These are phyloP conservation scores for Pochonia chlamydosporia DNA, from an alignment of 2,329 filamentous ascomycete genomes.

Conservation along the genomic window DNA sequence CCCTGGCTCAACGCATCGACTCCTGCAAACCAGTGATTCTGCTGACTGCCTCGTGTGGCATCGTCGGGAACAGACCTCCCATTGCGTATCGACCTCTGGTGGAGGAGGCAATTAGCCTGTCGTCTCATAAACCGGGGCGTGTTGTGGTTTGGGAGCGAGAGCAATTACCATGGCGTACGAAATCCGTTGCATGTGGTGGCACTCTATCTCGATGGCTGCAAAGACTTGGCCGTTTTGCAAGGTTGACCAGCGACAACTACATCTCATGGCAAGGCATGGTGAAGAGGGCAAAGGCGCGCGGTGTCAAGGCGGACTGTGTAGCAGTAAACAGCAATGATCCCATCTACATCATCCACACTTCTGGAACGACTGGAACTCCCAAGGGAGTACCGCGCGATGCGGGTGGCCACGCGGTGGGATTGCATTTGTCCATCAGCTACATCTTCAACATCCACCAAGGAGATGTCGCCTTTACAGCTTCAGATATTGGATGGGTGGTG, in stretches of 20 bases:
- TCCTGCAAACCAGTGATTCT: conserved; percentile 69
- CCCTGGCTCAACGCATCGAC: conserved; percentile 84
- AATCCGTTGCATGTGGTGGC: too few relatives aligned
- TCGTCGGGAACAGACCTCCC: conserved; percentile 78
- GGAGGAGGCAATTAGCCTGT: conserved; percentile 62
- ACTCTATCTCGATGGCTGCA: too few relatives aligned
- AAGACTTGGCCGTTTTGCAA: too few relatives aligned
- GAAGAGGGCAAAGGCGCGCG: conserved; percentile 61
- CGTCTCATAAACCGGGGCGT: conserved; percentile 64
- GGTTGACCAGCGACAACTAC: conserved; percentile 60
- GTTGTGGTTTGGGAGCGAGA: conserved; percentile 82
- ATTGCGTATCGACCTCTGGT: conserved; percentile 71
- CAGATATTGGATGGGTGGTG: conserved; percentile 81
- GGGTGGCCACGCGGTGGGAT: conserved; percentile 79
- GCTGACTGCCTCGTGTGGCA: conserved; percentile 86
- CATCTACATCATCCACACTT: conserved; percentile 86
- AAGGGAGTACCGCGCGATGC: conserved; percentile 81
- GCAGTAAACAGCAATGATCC: conserved; percentile 72
- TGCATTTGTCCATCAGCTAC: conserved; percentile 77
- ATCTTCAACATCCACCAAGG: conserved; percentile 78
- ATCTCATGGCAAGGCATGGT: conserved; percentile 74
- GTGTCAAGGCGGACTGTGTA: conserved; percentile 66
- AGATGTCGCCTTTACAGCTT: conserved; percentile 68
- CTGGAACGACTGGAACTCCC: conserved; percentile 73
- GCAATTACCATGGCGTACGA: conserved; percentile 69